Evolutionary conservation across 768 basidiomycete genomes (phyloP).

Genomic region (Leccinum incarnatum): DNA sequence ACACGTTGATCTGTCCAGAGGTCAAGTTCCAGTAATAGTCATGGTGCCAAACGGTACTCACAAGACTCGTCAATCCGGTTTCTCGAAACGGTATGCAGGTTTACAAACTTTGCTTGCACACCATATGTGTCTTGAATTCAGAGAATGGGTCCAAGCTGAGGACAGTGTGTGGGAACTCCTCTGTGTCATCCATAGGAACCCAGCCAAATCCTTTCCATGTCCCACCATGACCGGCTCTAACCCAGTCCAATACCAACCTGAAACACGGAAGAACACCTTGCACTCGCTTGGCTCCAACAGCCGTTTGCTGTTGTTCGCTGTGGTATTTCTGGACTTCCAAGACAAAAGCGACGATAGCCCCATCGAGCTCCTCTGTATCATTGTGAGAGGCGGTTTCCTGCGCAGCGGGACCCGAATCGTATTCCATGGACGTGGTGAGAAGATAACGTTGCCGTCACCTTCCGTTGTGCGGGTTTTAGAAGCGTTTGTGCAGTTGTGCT

Average conservation of each 20-base stretch:
- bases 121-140: conserved; percentile 49
- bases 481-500: conserved; percentile 50
- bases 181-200: conserved; percentile 53
- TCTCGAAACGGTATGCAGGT: conserved; percentile 26
- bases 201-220: conserved; percentile 87
- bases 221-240: conserved; percentile 74
- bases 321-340: conserved; percentile 64
- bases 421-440: conserved; percentile 86
- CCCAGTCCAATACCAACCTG: conserved; percentile 70
- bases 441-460: conserved; percentile 84
- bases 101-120: conserved; percentile 50
- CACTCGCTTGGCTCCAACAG: conserved; percentile 47
- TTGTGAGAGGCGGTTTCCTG: conserved; percentile 63
- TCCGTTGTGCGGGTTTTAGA: conserved; percentile 77
- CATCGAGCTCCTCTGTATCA: conserved; percentile 74
- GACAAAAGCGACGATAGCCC: conserved; percentile 66
- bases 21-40: conserved; percentile 6
- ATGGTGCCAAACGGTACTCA: conserved; percentile 15
- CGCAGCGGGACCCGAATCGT: conserved; percentile 64
- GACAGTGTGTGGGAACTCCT: conserved; percentile 43
- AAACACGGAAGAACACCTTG: conserved; percentile 57
- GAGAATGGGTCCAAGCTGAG: conserved; percentile 51
- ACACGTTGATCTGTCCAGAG: conserved; percentile 26
- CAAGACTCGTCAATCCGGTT: conserved; percentile 20
- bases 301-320: conserved; percentile 26